These are phyloP conservation scores for Kalaharituber pfeilii DNA, from an alignment of 2,329 filamentous ascomycete species.

Conservation along the genomic window DNA sequence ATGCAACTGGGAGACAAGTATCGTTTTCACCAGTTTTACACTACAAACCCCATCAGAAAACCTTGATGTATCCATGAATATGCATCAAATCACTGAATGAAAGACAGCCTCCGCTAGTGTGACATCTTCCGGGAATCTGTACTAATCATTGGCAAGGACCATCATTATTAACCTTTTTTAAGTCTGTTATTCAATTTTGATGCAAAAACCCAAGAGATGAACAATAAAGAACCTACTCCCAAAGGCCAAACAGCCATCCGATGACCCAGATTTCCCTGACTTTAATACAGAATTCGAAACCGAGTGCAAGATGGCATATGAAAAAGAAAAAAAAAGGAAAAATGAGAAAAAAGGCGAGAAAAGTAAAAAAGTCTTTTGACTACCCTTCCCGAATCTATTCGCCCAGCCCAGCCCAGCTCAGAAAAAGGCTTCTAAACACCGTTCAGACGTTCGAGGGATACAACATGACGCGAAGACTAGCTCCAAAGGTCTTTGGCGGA, in stretches of 20 bases:
- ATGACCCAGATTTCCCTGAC: not conserved
- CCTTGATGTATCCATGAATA: too few relatives aligned
- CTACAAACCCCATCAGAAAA: too few relatives aligned
- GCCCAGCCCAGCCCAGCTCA: not conserved
- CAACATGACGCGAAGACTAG: conserved; percentile 90
- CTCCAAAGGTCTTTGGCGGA: conserved; percentile 89
- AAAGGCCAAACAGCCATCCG: conserved; percentile 1
- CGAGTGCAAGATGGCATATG: not conserved
- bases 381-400: not conserved
- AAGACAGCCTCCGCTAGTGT: too few relatives aligned
- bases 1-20: too few relatives aligned
- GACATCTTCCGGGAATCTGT: too few relatives aligned
- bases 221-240: not conserved
- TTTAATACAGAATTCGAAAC: not conserved
- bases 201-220: not conserved
- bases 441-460: conserved; percentile 94
- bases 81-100: too few relatives aligned
- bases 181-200: not conserved
- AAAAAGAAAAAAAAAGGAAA: not conserved
- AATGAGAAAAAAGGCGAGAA: not conserved
- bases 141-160: too few relatives aligned
- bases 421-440: conserved; percentile 24
- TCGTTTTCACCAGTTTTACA: too few relatives aligned
- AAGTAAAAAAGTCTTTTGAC: not conserved
- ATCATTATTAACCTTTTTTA: not conserved